Base-by-base conservation (phyloP, 2,329 filamentous ascomycete species). In the Colletotrichum godetiae region DNA sequence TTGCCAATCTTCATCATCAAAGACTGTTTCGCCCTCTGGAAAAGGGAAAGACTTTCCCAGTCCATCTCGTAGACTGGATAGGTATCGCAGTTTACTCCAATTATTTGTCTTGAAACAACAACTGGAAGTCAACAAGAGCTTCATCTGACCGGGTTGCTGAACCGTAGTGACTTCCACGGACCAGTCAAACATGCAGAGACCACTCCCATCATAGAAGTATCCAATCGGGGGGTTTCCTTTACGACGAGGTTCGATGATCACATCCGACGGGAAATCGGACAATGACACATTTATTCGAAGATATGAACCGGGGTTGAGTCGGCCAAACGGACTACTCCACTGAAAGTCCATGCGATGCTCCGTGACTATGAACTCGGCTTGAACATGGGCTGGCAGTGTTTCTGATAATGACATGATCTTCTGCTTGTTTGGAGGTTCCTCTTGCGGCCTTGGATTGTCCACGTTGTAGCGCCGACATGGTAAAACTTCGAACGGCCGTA, bases 111-210 rank as follows among this genome's bases (percentile, higher is more conserved):
- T 22, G 3, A 35, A 62, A 42, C 65, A 62, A 8, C 31, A 53
- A 15, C 65, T 68, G 2, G 57, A 68, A 8, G 37, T 10, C 42
- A 62, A 19, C 2, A 68, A 19, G 29, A 68, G n/a, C 31, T 19
- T 33, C 56, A 68, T 42, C 3, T 24, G 7, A 2, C 15, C 29
- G 0, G 56, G 29, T n/a, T 19, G n/a, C 13, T 68, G 57, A 5
- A n/a, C 24, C 22, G 42, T 22, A 7, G 37, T 29, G 2, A 11
- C 11, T 2, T 22, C 31, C 13, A 68, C 65, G 15, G 35, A 19
- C 65, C 65, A 68, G 15, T 68, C 65, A 4, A 68, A 22, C 13
- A 61, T n/a, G 5, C 65, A 68, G 19, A 49, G 27, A 1, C 57
- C 65, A 10, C 27, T 55, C 11, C 65, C 65, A 22, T n/a, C 29